Evolutionary conservation across 345 rosid species (phyloP).

Genomic region (Tarenaya hassleriana): DNA sequence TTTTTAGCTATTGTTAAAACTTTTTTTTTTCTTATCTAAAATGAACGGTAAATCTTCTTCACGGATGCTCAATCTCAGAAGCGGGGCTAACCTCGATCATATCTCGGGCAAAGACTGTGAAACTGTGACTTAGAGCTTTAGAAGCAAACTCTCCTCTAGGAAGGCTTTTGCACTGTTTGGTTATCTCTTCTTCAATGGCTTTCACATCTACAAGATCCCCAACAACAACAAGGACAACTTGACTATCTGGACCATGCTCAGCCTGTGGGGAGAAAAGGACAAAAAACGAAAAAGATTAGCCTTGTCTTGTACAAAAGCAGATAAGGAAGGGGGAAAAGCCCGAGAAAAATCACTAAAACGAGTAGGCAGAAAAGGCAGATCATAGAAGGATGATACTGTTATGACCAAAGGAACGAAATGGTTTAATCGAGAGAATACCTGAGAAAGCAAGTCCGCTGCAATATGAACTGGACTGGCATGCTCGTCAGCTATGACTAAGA

Average conservation of each 20-base stretch:
- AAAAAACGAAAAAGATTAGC: no score
- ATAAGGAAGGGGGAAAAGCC: neutral
- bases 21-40: no score
- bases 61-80: neutral
- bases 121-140: slow-evolving; percentile 82
- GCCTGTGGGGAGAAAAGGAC: slow-evolving; percentile 77
- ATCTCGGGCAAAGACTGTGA: slow-evolving; percentile 68
- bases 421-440: slow-evolving; percentile 46
- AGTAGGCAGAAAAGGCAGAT: no score
- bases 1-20: no score
- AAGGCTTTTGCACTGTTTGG: slow-evolving; percentile 57
- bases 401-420: no score
- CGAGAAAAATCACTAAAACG: neutral
- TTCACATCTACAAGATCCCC: slow-evolving; percentile 76
- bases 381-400: no score
- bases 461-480: slow-evolving; percentile 78
- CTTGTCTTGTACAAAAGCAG: slow-evolving; percentile 11
- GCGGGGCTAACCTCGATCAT: slow-evolving; percentile 62
- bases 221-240: slow-evolving; percentile 78
- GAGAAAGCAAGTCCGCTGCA: slow-evolving; percentile 92
- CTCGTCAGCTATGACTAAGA: slow-evolving; percentile 80
- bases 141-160: slow-evolving; percentile 83
- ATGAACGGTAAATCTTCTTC: no score
- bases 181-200: slow-evolving; percentile 75
- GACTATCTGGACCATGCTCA: slow-evolving; percentile 98